phyloP scores from a whole-genome alignment of 2,329 filamentous ascomycete genomes.

The Metarhizium anisopliae region DNA sequence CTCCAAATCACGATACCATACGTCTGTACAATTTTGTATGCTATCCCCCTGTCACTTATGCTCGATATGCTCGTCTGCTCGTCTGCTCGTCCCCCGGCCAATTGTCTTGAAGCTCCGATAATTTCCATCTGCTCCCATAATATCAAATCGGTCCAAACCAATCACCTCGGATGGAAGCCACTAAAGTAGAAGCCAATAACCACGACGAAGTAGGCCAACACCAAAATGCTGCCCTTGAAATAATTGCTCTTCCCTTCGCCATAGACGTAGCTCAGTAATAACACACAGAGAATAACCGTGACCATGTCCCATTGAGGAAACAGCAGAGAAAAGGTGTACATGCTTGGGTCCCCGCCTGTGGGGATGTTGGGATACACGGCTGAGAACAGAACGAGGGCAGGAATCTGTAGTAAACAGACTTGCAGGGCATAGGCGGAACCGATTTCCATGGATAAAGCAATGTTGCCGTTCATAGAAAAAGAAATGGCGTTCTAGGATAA shows the following conservation, averaged over 20 bases:
- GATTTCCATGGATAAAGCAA: conserved; percentile 97
- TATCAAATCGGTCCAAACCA: conserved; percentile 41
- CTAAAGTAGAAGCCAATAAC: conserved; percentile 87
- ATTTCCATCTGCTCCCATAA: too few species aligned
- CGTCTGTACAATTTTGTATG: too few species aligned
- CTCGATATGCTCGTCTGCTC: too few species aligned
- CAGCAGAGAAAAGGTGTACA: conserved; percentile 73
- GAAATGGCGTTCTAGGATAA: conserved; percentile 80
- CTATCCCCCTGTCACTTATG: too few species aligned
- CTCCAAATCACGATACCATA: too few species aligned
- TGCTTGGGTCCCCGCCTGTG: conserved; percentile 28
- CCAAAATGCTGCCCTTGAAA: conserved; percentile 94
- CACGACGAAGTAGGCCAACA: conserved; percentile 88
- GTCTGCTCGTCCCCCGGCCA: too few species aligned
- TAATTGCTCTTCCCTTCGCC: conserved; percentile 99
- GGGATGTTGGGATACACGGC: conserved; percentile 53
- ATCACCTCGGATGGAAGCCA: conserved; percentile 38
- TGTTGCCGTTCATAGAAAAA: conserved; percentile 99
- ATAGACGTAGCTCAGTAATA: conserved; percentile 94
- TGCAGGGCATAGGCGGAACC: conserved; percentile 94
- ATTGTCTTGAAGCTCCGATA: too few species aligned
- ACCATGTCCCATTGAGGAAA: conserved; percentile 99
- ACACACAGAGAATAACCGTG: conserved; percentile 93
- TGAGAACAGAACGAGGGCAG: conserved; percentile 84
- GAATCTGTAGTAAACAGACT: conserved; percentile 90